Evolutionary conservation across 148 eudicot genomes (phyloP).

Genomic region (Camellia granthamiana): DNA sequence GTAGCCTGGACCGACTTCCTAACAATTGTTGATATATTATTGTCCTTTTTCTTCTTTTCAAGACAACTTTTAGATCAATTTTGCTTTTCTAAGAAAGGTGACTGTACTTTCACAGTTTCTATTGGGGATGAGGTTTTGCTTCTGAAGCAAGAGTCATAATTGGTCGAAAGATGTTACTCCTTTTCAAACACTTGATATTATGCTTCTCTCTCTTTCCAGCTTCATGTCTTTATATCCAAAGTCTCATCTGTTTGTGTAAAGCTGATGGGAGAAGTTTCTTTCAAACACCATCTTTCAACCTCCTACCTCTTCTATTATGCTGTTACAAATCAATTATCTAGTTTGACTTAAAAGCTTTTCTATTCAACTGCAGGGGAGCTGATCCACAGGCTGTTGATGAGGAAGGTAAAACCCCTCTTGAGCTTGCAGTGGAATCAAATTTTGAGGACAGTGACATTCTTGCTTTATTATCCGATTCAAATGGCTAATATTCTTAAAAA

Average conservation of each 20-base stretch:
- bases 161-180: too few relatives aligned
- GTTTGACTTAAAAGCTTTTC: neutral
- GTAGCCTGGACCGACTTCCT: neutral
- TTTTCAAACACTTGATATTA: too few relatives aligned
- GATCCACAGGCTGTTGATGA: constrained; percentile 52
- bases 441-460: constrained; percentile 69
- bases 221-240: too few relatives aligned
- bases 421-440: constrained; percentile 60
- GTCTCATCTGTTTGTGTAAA: too few relatives aligned
- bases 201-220: too few relatives aligned
- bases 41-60: neutral
- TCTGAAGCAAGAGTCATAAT: neutral
- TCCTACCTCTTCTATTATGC: neutral
- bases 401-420: constrained; percentile 59
- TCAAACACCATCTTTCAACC: neutral
- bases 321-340: too few relatives aligned
- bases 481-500: constrained; percentile 25
- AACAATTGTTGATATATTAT: neutral
- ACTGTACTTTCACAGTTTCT: too few relatives aligned
- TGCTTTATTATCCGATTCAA: constrained; percentile 49
- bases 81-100: neutral
- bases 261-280: too few relatives aligned
- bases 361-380: constrained; percentile 68
- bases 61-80: neutral
- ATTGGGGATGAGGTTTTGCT: too few relatives aligned